Evolutionary conservation across 164 flowering plant genomes (phyloP).

Genomic region (Stephania japonica): DNA sequence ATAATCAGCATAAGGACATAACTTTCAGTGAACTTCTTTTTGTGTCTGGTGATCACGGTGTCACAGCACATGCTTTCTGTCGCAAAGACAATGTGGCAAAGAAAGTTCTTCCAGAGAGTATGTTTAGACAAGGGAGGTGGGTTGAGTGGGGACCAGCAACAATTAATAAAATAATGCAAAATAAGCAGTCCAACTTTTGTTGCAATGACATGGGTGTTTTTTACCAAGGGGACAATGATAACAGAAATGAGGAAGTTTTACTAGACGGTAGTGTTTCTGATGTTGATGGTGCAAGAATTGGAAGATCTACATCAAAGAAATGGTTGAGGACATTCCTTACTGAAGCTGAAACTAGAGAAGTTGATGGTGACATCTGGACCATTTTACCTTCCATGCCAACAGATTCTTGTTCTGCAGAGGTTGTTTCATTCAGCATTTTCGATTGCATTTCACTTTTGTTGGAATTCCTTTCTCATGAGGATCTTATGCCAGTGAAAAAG

Average conservation of each 20-base stretch:
- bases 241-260: constrained; percentile 17
- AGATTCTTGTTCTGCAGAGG: constrained; percentile 54
- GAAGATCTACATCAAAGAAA: constrained; percentile 34
- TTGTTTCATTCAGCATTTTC: constrained; percentile 69
- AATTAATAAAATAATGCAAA: constrained; percentile 15
- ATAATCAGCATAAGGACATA: constrained; percentile 43
- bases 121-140: constrained; percentile 59
- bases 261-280: constrained; percentile 12
- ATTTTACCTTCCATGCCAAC: constrained; percentile 54
- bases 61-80: constrained; percentile 78
- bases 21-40: constrained; percentile 67
- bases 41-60: constrained; percentile 66
- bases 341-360: constrained; percentile 43
- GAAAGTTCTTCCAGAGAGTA: constrained; percentile 19
- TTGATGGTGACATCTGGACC: constrained; percentile 44
- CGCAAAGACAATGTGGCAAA: constrained; percentile 19
- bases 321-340: constrained; percentile 71
- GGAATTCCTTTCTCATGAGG: constrained; percentile 26
- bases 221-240: constrained; percentile 10
- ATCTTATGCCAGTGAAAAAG: constrained; percentile 20
- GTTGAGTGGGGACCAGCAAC: constrained; percentile 83
- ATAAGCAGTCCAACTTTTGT: constrained; percentile 15
- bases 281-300: constrained; percentile 18
- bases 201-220: constrained; percentile 16
- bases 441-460: constrained; percentile 26